phyloP scores from a whole-genome alignment of 257 asterid species.

The Capsicum rhomboideum region DNA sequence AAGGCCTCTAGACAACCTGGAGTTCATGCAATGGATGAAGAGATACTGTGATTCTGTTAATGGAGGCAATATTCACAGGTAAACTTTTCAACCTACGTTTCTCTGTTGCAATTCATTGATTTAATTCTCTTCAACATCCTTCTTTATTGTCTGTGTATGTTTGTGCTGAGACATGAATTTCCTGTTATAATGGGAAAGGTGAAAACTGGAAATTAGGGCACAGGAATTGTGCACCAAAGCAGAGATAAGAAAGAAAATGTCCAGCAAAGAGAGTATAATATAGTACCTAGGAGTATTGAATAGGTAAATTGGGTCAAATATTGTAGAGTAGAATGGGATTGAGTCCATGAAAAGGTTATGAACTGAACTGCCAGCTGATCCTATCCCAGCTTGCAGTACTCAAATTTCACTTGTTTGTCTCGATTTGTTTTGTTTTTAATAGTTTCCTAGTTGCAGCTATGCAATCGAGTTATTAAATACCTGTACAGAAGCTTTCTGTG shows the following conservation, averaged over 20 bases:
- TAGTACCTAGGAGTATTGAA: neutral
- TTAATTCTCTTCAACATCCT: neutral
- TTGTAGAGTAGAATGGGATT: neutral
- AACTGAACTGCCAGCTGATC: neutral
- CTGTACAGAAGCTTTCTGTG: neutral
- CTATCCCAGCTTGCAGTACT: neutral
- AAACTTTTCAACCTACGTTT: neutral
- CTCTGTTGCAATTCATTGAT: neutral
- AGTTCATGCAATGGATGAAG: constrained; percentile 97
- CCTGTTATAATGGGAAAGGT: neutral
- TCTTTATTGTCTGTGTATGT: neutral
- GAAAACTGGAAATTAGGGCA: neutral
- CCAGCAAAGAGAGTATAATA: neutral
- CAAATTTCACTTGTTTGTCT: neutral
- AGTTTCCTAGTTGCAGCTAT: neutral
- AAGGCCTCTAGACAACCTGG: constrained; percentile 79
- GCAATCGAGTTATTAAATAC: neutral
- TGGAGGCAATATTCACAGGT: constrained; percentile 52
- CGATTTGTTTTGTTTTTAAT: neutral
- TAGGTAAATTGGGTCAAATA: neutral
- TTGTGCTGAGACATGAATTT: neutral
- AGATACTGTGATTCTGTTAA: constrained; percentile 58
- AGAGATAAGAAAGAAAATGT: neutral
- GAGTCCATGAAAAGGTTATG: neutral
- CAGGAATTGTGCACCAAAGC: neutral